phyloP scores from a whole-genome alignment of 2,329 filamentous ascomycete genomes.

The Pyrenophora graminea region DNA sequence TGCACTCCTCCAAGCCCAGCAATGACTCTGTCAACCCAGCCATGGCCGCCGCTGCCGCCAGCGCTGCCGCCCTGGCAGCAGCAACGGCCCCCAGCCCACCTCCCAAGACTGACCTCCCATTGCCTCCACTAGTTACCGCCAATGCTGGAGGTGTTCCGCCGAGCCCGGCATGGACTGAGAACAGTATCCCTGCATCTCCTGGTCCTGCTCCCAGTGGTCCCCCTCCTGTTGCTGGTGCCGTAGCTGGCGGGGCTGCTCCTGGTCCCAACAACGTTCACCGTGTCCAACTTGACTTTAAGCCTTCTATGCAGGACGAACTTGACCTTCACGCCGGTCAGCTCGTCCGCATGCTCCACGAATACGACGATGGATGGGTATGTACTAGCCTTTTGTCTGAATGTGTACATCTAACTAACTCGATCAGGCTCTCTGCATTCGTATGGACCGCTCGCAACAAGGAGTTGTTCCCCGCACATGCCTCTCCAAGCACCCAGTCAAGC shows the following conservation, averaged over 20 bases:
- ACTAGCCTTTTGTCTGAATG: background rate
- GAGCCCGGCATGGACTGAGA: conserved; percentile 66
- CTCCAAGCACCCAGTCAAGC: conserved; percentile 88
- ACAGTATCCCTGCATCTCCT: conserved; percentile 56
- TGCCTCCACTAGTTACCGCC: conserved; percentile 58
- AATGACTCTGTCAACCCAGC: conserved; percentile 39
- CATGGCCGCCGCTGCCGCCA: conserved; percentile 49
- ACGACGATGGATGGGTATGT: conserved; percentile 97
- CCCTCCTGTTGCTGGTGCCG: conserved; percentile 56
- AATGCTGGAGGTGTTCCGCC: conserved; percentile 45
- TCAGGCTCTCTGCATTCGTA: conserved; percentile 84
- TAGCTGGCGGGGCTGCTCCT: conserved; percentile 63
- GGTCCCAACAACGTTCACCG: conserved; percentile 73
- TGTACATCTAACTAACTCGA: conserved; percentile 12
- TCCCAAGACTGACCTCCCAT: conserved; percentile 21
- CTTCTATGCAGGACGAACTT: conserved; percentile 90
- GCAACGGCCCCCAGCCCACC: conserved; percentile 40
- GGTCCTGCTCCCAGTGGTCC: conserved; percentile 50
- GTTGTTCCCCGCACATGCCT: conserved; percentile 93
- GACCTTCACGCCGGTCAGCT: conserved; percentile 79
- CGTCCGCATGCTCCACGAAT: conserved; percentile 89
- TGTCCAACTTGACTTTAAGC: conserved; percentile 91
- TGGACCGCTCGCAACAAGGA: conserved; percentile 90
- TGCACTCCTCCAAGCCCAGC: conserved; percentile 31
- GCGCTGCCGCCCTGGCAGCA: conserved; percentile 46